phyloP scores from a whole-genome alignment of 176 grass and related monocot species.

The Avena eriantha region DNA sequence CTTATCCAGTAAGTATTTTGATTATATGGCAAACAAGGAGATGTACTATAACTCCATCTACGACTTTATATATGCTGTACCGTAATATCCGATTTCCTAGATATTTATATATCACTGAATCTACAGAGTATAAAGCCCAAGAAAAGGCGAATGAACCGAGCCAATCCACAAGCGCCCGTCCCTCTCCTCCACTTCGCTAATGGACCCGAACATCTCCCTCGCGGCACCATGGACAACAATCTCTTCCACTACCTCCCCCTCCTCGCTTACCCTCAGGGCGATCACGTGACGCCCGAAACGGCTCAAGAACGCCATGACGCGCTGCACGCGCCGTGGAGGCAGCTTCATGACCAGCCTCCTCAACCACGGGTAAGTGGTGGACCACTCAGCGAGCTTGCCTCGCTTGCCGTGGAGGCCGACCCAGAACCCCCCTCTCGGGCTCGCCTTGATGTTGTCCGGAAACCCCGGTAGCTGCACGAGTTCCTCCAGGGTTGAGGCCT shows the following conservation, averaged over 20 bases:
- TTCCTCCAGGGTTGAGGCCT: conserved; percentile 24
- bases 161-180: conserved; percentile 54
- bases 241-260: conserved; percentile 40
- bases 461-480: conserved; percentile 46
- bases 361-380: conserved; percentile 46
- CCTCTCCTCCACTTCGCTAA: conserved; percentile 58
- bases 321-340: background rate
- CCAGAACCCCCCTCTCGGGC: conserved; percentile 74
- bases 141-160: conserved; percentile 56
- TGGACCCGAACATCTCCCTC: conserved; percentile 24
- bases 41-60: too few species aligned
- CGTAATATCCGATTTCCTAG: too few species aligned
- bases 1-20: too few species aligned
- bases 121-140: conserved; percentile 35
- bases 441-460: conserved; percentile 71
- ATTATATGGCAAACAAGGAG: too few species aligned
- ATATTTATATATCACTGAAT: background rate
- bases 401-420: conserved; percentile 56
- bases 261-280: conserved; percentile 45
- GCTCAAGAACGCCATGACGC: background rate
- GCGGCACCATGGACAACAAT: conserved; percentile 20
- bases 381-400: conserved; percentile 45
- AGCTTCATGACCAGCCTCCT: conserved; percentile 27
- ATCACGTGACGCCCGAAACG: conserved; percentile 37
- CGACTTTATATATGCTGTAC: too few species aligned